Evolutionary conservation across 2,329 filamentous ascomycete species (phyloP).

Genomic region (Diplodia seriata): DNA sequence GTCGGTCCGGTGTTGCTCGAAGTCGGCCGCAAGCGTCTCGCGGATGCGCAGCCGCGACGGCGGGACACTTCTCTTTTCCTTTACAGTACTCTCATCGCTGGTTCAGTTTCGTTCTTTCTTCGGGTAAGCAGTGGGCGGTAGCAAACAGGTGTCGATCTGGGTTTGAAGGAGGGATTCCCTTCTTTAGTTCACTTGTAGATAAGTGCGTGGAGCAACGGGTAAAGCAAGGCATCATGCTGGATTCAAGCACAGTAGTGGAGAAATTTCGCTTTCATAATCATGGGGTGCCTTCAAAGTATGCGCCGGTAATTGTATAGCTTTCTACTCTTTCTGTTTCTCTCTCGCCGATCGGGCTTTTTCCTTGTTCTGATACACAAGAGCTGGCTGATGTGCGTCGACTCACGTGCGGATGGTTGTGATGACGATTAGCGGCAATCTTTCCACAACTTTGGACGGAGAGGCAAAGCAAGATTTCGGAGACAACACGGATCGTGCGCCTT

Average conservation of each 20-base stretch:
- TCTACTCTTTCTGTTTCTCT: conserved; percentile 4
- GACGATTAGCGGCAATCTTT: conserved; percentile 2
- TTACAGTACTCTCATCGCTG: conserved; percentile 25
- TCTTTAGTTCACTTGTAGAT: conserved; percentile 39
- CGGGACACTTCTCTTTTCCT: conserved; percentile 14
- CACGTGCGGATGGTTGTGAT: conserved; percentile 5
- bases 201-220: conserved; percentile 35
- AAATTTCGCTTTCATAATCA: conserved; percentile 23
- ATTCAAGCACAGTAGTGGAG: conserved; percentile 32
- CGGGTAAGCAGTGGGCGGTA: conserved; percentile 23
- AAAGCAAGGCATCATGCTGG: conserved; percentile 31
- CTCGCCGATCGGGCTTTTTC: conserved; percentile 3
- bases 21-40: conserved; percentile 4
- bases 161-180: conserved; percentile 28
- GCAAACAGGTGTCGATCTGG: conserved; percentile 30
- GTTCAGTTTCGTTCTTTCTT: conserved; percentile 13
- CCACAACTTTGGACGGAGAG: conserved; percentile 4
- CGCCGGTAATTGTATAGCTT: conserved; percentile 32
- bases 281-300: conserved; percentile 27
- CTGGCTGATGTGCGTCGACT: conserved; percentile 21
- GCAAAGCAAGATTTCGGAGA: not conserved
- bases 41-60: not conserved
- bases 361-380: not conserved
- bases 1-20: conserved; percentile 3
- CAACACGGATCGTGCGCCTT: conserved; percentile 10